Conservation (phyloP, 1,139 yeast genomes). For the Kurtzmaniella quercitrusa region DNA sequence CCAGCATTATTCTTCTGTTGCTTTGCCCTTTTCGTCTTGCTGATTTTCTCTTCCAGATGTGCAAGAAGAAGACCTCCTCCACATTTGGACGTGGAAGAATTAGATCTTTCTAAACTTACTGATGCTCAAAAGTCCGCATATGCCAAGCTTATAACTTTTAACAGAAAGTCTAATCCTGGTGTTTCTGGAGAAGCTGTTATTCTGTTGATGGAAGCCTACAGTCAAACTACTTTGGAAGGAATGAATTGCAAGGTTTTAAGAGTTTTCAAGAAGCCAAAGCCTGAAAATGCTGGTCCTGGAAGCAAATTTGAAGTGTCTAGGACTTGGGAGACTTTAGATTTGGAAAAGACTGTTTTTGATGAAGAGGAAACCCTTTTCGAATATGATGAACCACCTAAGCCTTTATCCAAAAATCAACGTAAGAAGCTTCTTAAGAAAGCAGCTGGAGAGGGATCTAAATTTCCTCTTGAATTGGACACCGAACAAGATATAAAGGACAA, state of each 20-base stretch:
- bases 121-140: slow-evolving; percentile 30
- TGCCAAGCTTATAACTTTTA: slow-evolving; percentile 32
- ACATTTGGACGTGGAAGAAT: slow-evolving; percentile 26
- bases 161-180: slow-evolving; percentile 28
- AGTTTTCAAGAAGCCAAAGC: slow-evolving; percentile 17
- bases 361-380: slow-evolving; percentile 11
- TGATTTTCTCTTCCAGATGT: slow-evolving; percentile 4
- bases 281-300: background rate
- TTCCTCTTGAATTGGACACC: slow-evolving; percentile 8
- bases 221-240: slow-evolving; percentile 21
- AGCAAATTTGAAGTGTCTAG: slow-evolving; percentile 15
- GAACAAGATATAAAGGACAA: slow-evolving; percentile 11
- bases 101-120: slow-evolving; percentile 24
- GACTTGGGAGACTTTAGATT: slow-evolving; percentile 34
- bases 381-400: slow-evolving; percentile 13
- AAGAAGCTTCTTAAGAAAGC: slow-evolving; percentile 29
- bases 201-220: slow-evolving; percentile 34
- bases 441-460: slow-evolving; percentile 12
- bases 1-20: slow-evolving; percentile 10
- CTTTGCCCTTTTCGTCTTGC: slow-evolving; percentile 6
- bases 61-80: slow-evolving; percentile 9
- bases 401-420: slow-evolving; percentile 32
- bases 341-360: slow-evolving; percentile 21
- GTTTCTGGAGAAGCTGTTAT: slow-evolving; percentile 34
- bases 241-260: slow-evolving; percentile 34